Conservation (phyloP, 306 rosid species). For the Pachyrhizus erosus region DNA sequence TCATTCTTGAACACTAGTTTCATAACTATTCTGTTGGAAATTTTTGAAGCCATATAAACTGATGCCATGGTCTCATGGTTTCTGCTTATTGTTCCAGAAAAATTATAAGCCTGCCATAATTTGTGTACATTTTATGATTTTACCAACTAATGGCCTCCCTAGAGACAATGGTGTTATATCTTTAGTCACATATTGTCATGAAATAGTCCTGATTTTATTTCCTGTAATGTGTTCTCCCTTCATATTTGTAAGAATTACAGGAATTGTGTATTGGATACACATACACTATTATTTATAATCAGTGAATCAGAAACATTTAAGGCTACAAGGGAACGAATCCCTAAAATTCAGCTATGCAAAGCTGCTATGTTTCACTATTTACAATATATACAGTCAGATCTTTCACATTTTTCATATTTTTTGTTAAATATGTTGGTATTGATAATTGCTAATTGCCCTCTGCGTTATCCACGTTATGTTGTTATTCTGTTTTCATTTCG, state of each 20-base stretch:
- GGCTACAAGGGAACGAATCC: too few relatives aligned
- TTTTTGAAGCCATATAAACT: slow-evolving; percentile 5
- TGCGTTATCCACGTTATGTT: not conserved
- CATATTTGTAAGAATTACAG: too few relatives aligned
- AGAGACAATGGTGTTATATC: not conserved
- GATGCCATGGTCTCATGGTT: not conserved
- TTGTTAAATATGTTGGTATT: slow-evolving; percentile 24
- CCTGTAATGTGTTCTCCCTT: slow-evolving; percentile 13
- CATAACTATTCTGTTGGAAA: not conserved
- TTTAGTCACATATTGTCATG: not conserved
- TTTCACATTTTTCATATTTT: too few relatives aligned
- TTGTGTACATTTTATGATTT: not conserved
- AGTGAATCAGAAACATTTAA: too few relatives aligned
- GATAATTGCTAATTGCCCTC: not conserved
- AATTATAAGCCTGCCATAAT: slow-evolving; percentile 11
- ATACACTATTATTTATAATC: too few relatives aligned
- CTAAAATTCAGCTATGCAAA: too few relatives aligned
- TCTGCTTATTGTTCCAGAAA: not conserved
- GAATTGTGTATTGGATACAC: too few relatives aligned
- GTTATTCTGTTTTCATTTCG: slow-evolving; percentile 24
- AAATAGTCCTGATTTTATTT: slow-evolving; percentile 28
- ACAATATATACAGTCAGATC: too few relatives aligned
- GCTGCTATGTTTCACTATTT: too few relatives aligned
- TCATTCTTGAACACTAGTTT: slow-evolving; percentile 39
- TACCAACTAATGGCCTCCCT: slow-evolving; percentile 10